Evolutionary conservation across 2,329 filamentous ascomycete species (phyloP), one percentile per base, ranked within the genome.

Genomic region (Paraphaeosphaeria minitans): DNA sequence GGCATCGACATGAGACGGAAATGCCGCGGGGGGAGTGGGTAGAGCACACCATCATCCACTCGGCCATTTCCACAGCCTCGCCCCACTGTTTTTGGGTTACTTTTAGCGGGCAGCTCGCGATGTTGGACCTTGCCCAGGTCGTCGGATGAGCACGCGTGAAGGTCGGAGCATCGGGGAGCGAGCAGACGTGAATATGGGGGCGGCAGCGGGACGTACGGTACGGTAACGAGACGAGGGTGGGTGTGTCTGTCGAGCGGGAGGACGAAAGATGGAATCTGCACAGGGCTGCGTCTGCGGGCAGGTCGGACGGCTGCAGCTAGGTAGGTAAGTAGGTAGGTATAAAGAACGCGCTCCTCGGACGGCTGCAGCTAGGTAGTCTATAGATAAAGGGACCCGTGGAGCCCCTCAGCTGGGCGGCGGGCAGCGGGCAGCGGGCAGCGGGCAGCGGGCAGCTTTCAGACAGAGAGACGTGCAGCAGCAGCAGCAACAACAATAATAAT

Each of bases 11-110:
- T 58, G 14, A 46, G 49, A 56, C 50, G 46, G 51, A 49, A 49
- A 50, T 56, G 53, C 55, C 57, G 45, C 57, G 63, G 60, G 64
- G n/a, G n/a, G n/a, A n/a, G n/a, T n/a, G n/a, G n/a, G n/a, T n/a
- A 59, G 64, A 58, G 19, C 59, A 52, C 60, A 74, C 74, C 69
- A 76, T 67, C 65, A 73, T 66, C 74, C 74, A 76, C 60, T 76
- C 74, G 52, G 72, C 69, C 72, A 73, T 75, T 53, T 62, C 67
- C 66, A 62, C 56, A 66, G 64, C 69, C 69, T 64, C 60, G 73
- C 72, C 73, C 73, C 73, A 74, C 73, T 72, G 67, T 70, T 62
- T 63, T 70, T 74, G 75, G 73, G 74, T 73, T 72, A 66, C 69
- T 62, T 63, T 70, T 74, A 75, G 73, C 71, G 73, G 67, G 29